phyloP scores from a whole-genome alignment of 2,329 filamentous ascomycete genomes.

The Fusarium agapanthi region DNA sequence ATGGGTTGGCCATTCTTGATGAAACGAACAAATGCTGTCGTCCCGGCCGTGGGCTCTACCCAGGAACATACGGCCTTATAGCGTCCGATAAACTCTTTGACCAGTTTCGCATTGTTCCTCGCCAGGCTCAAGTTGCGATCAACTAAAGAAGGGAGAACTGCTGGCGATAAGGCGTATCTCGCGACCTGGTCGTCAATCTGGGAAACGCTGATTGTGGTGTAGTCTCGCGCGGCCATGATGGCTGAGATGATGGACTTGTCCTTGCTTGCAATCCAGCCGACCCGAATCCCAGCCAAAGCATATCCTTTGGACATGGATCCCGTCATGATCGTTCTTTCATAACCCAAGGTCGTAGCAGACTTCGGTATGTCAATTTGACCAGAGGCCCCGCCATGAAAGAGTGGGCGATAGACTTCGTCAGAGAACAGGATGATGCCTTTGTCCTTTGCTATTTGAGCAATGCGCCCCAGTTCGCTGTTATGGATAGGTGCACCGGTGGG shows the following conservation, averaged over 20 bases:
- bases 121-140: slow-evolving; percentile 70
- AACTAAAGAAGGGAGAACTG: slow-evolving; percentile 53
- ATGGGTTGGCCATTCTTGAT: slow-evolving; percentile 67
- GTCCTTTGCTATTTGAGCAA: slow-evolving; percentile 70
- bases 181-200: slow-evolving; percentile 83
- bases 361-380: slow-evolving; percentile 67
- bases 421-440: slow-evolving; percentile 73
- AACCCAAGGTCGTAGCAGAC: slow-evolving; percentile 71
- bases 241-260: slow-evolving; percentile 68
- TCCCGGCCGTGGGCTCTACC: slow-evolving; percentile 80
- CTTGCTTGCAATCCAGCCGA: slow-evolving; percentile 83
- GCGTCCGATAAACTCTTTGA: slow-evolving; percentile 73
- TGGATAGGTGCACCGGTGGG: slow-evolving; percentile 79
- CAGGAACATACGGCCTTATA: slow-evolving; percentile 72
- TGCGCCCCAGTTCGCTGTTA: slow-evolving; percentile 64
- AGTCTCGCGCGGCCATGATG: slow-evolving; percentile 74
- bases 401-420: slow-evolving; percentile 85
- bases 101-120: slow-evolving; percentile 69
- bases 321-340: slow-evolving; percentile 75
- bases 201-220: slow-evolving; percentile 88
- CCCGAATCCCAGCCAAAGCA: slow-evolving; percentile 79
- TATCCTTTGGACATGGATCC: slow-evolving; percentile 89
- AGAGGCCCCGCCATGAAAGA: slow-evolving; percentile 74
- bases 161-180: slow-evolving; percentile 71
- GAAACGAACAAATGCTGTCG: slow-evolving; percentile 81